These are phyloP conservation scores for Mucor sp. DNA, from an alignment of 371 early-diverging fungal genomes.

Conservation along the genomic window DNA sequence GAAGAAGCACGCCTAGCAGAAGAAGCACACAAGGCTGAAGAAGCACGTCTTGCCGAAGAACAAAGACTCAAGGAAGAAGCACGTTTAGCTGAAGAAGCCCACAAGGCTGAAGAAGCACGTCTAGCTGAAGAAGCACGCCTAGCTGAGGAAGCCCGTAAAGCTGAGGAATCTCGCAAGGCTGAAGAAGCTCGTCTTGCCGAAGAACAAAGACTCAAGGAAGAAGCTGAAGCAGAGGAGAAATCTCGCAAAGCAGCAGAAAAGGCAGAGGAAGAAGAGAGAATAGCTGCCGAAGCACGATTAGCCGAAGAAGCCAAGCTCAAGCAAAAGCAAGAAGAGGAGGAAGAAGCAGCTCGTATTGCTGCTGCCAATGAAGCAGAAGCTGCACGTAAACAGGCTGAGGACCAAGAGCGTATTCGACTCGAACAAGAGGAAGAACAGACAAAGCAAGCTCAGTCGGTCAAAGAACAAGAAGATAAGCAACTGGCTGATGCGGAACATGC, in stretches of 20 bases:
- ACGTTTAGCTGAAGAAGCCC: neutral
- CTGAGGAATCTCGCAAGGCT: constrained; percentile 5
- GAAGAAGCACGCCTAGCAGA: neutral
- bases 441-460: neutral
- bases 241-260: constrained; percentile 2
- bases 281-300: constrained; percentile 10
- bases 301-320: constrained; percentile 3
- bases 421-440: neutral
- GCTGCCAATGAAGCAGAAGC: constrained; percentile 10
- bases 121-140: neutral
- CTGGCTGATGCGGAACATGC: neutral
- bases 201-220: constrained; percentile 4
- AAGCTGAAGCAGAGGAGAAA: constrained; percentile 7
- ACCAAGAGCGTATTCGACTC: neutral
- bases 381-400: constrained; percentile 7
- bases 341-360: constrained; percentile 11
- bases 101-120: neutral
- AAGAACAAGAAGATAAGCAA: neutral
- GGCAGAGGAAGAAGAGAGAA: neutral
- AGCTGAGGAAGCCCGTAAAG: neutral
- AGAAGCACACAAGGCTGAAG: constrained; percentile 9
- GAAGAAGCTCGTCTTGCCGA: neutral
- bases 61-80: too few species aligned
- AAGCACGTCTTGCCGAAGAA: constrained; percentile 9
- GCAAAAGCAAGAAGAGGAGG: constrained; percentile 18